Conservation (phyloP, 345 rosid species). For the Cochlearia excelsa region DNA sequence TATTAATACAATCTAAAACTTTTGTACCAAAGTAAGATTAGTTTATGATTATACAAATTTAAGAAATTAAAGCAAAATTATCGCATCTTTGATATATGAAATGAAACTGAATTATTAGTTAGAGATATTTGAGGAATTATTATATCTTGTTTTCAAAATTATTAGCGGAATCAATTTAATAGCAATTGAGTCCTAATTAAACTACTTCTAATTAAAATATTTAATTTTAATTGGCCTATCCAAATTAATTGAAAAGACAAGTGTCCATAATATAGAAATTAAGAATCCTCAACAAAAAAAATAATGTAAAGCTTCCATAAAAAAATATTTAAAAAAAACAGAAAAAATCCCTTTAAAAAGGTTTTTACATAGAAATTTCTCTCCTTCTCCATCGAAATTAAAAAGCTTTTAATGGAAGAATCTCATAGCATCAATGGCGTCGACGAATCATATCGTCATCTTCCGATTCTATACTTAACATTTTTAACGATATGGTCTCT, state of each 20-base stretch:
- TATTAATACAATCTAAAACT: too few species aligned
- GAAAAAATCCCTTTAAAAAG: neutral
- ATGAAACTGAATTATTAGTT: conserved; percentile 13
- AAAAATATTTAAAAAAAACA: neutral
- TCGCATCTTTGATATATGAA: neutral
- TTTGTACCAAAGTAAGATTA: neutral
- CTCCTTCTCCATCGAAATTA: conserved; percentile 12
- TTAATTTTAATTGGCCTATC: conserved; percentile 18
- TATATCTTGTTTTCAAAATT: conserved; percentile 6
- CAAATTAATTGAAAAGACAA: conserved; percentile 29
- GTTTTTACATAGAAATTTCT: neutral
- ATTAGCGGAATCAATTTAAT: conserved; percentile 16
- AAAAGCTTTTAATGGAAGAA: conserved; percentile 36
- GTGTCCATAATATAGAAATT: conserved; percentile 19
- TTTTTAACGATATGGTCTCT: conserved; percentile 69
- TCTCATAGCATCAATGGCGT: conserved; percentile 39
- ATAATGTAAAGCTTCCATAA: conserved; percentile 24
- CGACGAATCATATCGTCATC: conserved; percentile 71
- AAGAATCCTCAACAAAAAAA: conserved; percentile 20
- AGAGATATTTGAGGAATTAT: conserved; percentile 23
- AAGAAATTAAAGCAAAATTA: too few species aligned
- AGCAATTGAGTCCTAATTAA: conserved; percentile 27
- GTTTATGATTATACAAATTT: neutral
- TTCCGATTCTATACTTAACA: conserved; percentile 67
- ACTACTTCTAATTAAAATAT: neutral